Conservation (phyloP, 2,329 filamentous ascomycete species). For the Aspergillus ruber region DNA sequence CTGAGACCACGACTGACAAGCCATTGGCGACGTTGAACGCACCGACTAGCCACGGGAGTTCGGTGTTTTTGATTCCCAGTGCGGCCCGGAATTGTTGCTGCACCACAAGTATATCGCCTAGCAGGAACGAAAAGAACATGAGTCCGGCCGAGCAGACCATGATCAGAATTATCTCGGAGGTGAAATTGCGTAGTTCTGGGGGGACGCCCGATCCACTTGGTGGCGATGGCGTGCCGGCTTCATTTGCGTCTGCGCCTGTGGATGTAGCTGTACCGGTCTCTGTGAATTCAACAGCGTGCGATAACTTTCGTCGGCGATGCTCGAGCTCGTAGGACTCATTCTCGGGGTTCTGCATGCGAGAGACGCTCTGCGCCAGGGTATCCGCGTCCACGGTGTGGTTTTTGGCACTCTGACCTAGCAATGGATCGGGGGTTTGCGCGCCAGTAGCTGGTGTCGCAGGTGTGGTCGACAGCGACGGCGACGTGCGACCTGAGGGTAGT, state of each 20-base stretch:
- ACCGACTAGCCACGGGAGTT: slow-evolving; percentile 40
- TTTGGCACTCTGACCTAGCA: slow-evolving; percentile 11
- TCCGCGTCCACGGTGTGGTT: slow-evolving; percentile 12
- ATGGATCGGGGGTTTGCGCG: slow-evolving; percentile 22
- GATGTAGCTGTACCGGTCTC: not conserved
- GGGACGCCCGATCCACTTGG: slow-evolving; percentile 23
- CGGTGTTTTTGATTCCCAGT: slow-evolving; percentile 33
- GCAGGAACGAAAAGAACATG: slow-evolving; percentile 38
- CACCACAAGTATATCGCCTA: slow-evolving; percentile 37
- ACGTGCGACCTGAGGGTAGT: not conserved
- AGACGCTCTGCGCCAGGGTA: slow-evolving; percentile 13
- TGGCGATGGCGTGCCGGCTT: not conserved
- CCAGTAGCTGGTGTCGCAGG: slow-evolving; percentile 19
- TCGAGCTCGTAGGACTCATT: slow-evolving; percentile 13
- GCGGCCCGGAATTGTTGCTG: slow-evolving; percentile 33
- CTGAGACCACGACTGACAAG: slow-evolving; percentile 37
- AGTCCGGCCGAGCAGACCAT: slow-evolving; percentile 39
- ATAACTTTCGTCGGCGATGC: not conserved
- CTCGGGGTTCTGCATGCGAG: slow-evolving; percentile 3
- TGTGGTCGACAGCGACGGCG: not conserved
- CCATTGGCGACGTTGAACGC: slow-evolving; percentile 38
- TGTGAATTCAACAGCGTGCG: not conserved
- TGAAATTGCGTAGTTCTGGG: slow-evolving; percentile 34
- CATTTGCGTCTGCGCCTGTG: not conserved
- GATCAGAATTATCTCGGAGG: slow-evolving; percentile 36